These are phyloP conservation scores for Apiotrichum laibachii DNA, from an alignment of 1,284 basidiomycete genomes.

Conservation along the genomic window DNA sequence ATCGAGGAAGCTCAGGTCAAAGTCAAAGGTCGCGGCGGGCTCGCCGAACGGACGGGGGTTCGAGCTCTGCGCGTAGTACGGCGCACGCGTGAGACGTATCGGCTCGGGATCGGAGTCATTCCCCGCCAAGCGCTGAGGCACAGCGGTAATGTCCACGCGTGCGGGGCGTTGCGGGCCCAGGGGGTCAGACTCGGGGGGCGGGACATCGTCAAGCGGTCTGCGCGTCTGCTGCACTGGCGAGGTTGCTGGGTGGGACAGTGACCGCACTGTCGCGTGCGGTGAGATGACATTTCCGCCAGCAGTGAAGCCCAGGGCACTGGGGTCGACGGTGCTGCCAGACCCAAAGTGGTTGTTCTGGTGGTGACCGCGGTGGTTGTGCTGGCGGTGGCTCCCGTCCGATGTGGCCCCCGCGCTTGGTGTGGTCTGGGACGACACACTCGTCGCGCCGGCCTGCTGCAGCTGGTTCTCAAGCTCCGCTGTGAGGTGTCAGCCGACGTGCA, in stretches of 20 bases:
- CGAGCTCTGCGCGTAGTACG: constrained; percentile 18
- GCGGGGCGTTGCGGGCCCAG: not conserved
- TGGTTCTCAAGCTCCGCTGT: constrained; percentile 22
- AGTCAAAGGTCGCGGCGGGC: constrained; percentile 20
- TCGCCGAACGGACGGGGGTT: constrained; percentile 20
- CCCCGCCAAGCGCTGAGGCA: not conserved
- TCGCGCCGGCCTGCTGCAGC: constrained; percentile 9
- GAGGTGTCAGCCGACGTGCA: constrained; percentile 6
- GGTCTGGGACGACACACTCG: not conserved
- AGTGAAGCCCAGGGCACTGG: not conserved
- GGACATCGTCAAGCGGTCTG: not conserved
- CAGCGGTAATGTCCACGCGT: not conserved
- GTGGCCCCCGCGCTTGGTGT: constrained; percentile 5
- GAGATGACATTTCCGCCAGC: not conserved
- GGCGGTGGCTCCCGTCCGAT: not conserved
- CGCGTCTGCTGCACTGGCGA: not conserved
- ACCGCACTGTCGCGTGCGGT: not conserved
- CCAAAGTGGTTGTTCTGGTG: not conserved
- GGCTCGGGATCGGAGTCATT: not conserved
- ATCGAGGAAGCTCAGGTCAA: constrained; percentile 25
- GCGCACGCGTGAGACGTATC: not conserved
- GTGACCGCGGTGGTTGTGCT: constrained; percentile 3
- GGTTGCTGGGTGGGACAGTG: not conserved
- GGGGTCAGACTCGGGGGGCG: not conserved
- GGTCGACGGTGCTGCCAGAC: not conserved